Conservation (phyloP, 2,329 filamentous ascomycete genomes). For the Ampelomyces quisqualis region DNA sequence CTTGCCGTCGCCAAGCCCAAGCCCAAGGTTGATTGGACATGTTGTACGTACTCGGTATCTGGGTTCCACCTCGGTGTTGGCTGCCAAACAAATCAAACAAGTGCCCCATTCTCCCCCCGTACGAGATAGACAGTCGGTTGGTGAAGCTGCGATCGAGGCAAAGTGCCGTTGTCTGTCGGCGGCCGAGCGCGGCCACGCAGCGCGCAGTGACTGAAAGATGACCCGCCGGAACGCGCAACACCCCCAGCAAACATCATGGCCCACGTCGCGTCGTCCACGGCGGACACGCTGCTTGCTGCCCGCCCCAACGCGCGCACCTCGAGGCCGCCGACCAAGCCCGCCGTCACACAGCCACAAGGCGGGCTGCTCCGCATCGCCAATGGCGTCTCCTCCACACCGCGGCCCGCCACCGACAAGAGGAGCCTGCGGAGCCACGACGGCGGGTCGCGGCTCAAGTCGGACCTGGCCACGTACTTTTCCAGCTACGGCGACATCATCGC, state of each 20-base stretch:
- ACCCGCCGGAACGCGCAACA: constrained; percentile 24
- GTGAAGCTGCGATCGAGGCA: too few relatives aligned
- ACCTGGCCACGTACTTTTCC: constrained; percentile 84
- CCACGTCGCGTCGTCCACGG: constrained; percentile 29
- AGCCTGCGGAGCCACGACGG: constrained; percentile 84
- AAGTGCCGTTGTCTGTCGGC: too few relatives aligned
- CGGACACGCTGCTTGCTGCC: constrained; percentile 24
- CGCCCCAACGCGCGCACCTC: constrained; percentile 24
- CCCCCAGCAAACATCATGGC: constrained; percentile 24
- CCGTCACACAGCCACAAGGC: constrained; percentile 47
- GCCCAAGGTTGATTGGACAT: too few relatives aligned
- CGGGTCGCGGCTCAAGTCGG: constrained; percentile 82
- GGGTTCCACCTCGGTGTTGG: too few relatives aligned
- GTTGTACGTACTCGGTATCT: too few relatives aligned
- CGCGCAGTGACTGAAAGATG: constrained; percentile 30
- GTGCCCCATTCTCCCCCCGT: too few relatives aligned
- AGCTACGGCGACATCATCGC: constrained; percentile 95
- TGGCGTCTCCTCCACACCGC: constrained; percentile 43
- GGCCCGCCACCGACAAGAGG: constrained; percentile 59
- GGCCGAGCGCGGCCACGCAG: constrained; percentile 31
- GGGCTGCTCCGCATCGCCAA: constrained; percentile 47
- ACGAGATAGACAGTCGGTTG: too few relatives aligned
- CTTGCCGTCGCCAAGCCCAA: too few relatives aligned
- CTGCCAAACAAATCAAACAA: too few relatives aligned
- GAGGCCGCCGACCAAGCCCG: constrained; percentile 47